Base-by-base conservation (phyloP, 805 yeast genomes). In the Metschnikowia lochheadii region DNA sequence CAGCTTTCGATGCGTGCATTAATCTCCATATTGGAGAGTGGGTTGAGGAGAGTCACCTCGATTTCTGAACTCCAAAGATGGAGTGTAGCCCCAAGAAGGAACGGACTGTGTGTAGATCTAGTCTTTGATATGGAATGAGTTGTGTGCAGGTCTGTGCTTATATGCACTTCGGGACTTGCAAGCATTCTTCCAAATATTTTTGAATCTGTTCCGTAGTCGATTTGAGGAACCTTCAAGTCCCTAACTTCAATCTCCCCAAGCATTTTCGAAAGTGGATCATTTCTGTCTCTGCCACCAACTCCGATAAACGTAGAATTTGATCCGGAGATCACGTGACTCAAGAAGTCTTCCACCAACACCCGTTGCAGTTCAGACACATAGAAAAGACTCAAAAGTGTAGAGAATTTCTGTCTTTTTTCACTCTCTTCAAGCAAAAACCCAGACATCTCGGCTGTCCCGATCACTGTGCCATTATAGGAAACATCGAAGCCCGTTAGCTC, bases 1-100 rank as follows among this genome's bases (percentile, higher is more conserved):
- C 80, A 84, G 36, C 70, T 70, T 17, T 68, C 51, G 17, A 83
- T 64, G 8, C 65, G 65, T 13, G 79, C 63, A n/a, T 64, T 57
- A 0, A 79, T 63, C 14, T 71, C 76, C n/a, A 70, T 61, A 56
- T 83, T 81, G 4, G 54, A 49, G 1, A 83, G 56, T 1, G 88
- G 88, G 56, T 83, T 83, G 62, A 61, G 79, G 0, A 82, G 67
- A 0, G 76, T 74, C 49, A 83, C 59, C 56, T 81, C 84, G 5
- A 81, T 70, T 42, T 81, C 82, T 0, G 83, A 77, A 0, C 77
- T 66, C 65, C 82, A 65, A 3, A 83, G 55, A 61, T 83, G 85
- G 65, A 83, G 76, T 0, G 79, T 78, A 5, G 80, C 72, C 14
- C 72, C 76, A 1, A 77, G 47, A 6, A 83, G 63, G 50, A 82